phyloP scores from a whole-genome alignment of 352 stramenopile genomes.

The Pythium guiyangense region DNA sequence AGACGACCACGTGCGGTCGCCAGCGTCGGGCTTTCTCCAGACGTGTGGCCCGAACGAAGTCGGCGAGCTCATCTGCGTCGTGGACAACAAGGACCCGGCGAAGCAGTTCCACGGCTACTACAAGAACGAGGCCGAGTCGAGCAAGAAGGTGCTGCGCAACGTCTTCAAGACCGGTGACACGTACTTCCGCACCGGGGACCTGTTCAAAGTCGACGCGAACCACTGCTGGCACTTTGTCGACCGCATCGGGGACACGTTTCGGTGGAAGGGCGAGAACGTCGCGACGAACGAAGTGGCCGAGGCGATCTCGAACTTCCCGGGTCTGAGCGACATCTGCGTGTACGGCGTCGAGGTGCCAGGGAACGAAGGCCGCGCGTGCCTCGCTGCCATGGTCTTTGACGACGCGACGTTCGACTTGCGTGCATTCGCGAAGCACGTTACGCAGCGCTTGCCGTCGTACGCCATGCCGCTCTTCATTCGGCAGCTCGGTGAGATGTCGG shows the following conservation, averaged over 20 bases:
- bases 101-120: constrained; percentile 89
- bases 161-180: constrained; percentile 81
- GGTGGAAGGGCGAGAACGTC: constrained; percentile 93
- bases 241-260: constrained; percentile 90
- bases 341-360: constrained; percentile 72
- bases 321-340: constrained; percentile 73
- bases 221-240: constrained; percentile 89
- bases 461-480: constrained; percentile 85
- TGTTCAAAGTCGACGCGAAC: constrained; percentile 78
- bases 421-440: constrained; percentile 48
- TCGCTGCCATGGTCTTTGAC: constrained; percentile 83
- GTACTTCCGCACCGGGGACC: constrained; percentile 90
- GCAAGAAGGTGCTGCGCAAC: constrained; percentile 81
- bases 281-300: constrained; percentile 87
- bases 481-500: constrained; percentile 60
- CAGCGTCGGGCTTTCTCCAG: constrained; percentile 42
- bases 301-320: constrained; percentile 69
- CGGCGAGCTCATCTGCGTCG: constrained; percentile 70
- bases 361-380: constrained; percentile 75
- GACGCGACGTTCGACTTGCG: constrained; percentile 47
- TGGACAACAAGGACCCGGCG: constrained; percentile 43
- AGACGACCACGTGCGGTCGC: constrained; percentile 56
- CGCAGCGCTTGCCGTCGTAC: constrained; percentile 51
- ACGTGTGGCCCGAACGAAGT: constrained; percentile 50
- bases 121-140: constrained; percentile 60